Base-by-base conservation (phyloP, 1,284 basidiomycete genomes). In the Apiotrichum domesticum region DNA sequence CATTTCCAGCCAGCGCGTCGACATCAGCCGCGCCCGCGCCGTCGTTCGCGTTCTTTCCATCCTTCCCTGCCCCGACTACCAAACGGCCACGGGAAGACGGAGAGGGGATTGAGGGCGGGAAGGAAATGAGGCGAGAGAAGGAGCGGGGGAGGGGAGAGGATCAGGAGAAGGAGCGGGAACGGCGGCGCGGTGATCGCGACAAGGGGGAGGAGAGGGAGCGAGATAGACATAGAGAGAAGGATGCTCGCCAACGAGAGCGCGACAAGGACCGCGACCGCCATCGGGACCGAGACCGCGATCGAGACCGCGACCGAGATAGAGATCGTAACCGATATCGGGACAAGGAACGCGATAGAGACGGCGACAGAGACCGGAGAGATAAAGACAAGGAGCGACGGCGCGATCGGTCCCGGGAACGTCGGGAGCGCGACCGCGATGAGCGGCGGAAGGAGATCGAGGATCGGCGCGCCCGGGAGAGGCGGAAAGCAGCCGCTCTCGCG, bases 371-470 rank as follows among this genome's bases (percentile, higher is more conserved):
- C 57, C 54, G 8, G 35, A 51, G 54, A 2, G 43, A 40, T 14
- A 42, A 44, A 33, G 21, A 35, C 2, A 44, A n/a, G 13, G 56
- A 62, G 32, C n/a, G 44, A 15, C 42, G 15, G 11, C 48, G 47
- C 8, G 54, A 56, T 10, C 50, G 51, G 3, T 13, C 29, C 1
- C 44, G 29, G 13, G 53, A 61, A 32, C 57, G 56, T 6, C n/a
- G 44, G 11, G 35, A 15, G 11, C 48, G 35, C 3, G 54, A 56
- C n/a, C 50, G 51, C 2, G 61, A 58, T n/a, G 54, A 58, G 52
- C 44, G 45, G 3, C 51, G 48, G 2, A 52, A 51, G 35, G 56
- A 60, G 44, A 65, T 61, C 43, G 63, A 65, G 46, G 54, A 53
- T 6, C 48, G 55, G 5, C 51, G 61, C 6, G 55, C 15, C 1